Base-by-base conservation (phyloP, 495 filamentous ascomycete genomes). In the Penicillium odoratum region DNA sequence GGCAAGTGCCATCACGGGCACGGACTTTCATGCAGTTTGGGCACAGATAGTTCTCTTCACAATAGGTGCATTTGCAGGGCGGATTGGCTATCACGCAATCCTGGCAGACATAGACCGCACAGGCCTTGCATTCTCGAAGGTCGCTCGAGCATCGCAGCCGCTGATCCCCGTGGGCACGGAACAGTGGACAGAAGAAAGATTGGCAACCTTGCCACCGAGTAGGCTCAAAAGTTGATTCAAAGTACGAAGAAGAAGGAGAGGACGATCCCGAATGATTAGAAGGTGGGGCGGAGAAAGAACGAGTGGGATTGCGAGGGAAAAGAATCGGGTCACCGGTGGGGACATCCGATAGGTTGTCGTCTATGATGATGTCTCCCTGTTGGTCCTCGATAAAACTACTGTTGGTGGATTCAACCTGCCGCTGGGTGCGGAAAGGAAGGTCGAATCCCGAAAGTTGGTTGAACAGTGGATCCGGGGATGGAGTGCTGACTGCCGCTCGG, bases 141-240 rank as follows among this genome's bases (percentile, higher is more conserved):
- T 75, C 60, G 51, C 76, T 79, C 3, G 72, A 68, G 60, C 82
- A 85, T 31, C 76, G 67, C 40, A 76, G 74, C 4, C 81, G 74
- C 33, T 76, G 75, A 61, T 85, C 83, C 5, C 80, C 78, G 13
- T 79, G 59, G 3, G 75, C 70, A 21, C 80, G 74, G 34, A 74
- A 76, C 45, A 74, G 73, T 3, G 80, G 82, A 53, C 83, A 85
- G 57, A 82, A 81, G 63, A 82, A 84, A 4, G 80, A 78, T 47
- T 81, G 81, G 57, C 83, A 85, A 30, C 83, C 83, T 66, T 80
- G 76, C 83, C 83, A 83, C 56, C 74, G 76, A 13, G 65, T 57
- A 1, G 58, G 57, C 11, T 72, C 74, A n/a, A 70, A 47, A 9
- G 75, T 58, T 40, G 73, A 69, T 48, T 78, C 70, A 64, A 76